Percentiles rank a stretch among this genome's conserved stretches.
Conservation (phyloP, 2,329 filamentous ascomycete genomes). For the Diaporthe humulicola region DNA sequence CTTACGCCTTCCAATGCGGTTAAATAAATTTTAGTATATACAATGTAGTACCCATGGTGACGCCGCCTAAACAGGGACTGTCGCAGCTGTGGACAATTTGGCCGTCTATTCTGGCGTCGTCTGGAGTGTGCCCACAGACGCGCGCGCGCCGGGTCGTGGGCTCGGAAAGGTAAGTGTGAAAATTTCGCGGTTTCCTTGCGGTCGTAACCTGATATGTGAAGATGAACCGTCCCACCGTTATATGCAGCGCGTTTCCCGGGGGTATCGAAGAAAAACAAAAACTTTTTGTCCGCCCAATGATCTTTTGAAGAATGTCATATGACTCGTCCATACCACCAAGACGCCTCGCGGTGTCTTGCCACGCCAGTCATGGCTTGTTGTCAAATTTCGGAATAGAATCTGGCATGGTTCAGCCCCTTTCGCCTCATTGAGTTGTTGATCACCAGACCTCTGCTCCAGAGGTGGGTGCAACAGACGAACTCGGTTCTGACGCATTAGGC, state of each 20-base stretch:
- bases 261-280: slow-evolving; percentile 37
- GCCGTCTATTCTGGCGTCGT: slow-evolving; percentile 1
- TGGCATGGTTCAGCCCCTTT: neutral
- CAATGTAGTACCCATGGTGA: slow-evolving; percentile 10
- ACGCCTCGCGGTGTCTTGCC: neutral
- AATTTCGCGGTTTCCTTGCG: slow-evolving; percentile 16
- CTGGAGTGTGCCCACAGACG: neutral
- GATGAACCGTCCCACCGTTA: slow-evolving; percentile 34
- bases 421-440: neutral
- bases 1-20: slow-evolving; percentile 27
- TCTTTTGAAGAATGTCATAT: slow-evolving; percentile 14
- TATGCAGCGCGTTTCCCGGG: slow-evolving; percentile 38
- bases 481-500: slow-evolving; percentile 7
- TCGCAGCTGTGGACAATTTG: neutral
- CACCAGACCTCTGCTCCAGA: neutral
- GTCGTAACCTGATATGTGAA: slow-evolving; percentile 15
- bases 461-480: neutral
- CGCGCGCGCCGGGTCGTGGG: slow-evolving; percentile 5
- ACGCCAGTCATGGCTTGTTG: neutral
- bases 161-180: slow-evolving; percentile 1
- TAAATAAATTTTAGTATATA: slow-evolving; percentile 5
- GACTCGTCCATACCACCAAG: neutral
- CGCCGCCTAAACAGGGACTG: neutral
- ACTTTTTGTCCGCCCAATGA: slow-evolving; percentile 29
- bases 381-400: slow-evolving; percentile 1